phyloP scores from a whole-genome alignment of 306 rosid species.

The Medicago ruthenica region DNA sequence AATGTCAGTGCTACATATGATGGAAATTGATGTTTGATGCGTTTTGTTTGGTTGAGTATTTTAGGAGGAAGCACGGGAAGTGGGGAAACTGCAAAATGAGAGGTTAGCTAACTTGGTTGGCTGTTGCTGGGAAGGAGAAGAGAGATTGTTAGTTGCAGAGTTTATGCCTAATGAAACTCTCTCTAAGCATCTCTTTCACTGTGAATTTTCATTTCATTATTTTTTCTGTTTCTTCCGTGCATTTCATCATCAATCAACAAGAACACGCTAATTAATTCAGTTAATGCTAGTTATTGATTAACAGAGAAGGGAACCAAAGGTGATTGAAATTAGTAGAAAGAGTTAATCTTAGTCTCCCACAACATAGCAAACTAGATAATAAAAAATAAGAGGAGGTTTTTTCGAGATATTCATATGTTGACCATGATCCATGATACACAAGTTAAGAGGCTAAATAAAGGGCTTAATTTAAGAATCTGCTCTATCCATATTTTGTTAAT shows the following conservation, averaged over 20 bases:
- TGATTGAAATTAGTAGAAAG: too few species aligned
- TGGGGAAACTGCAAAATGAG: not conserved
- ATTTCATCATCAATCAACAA: not conserved
- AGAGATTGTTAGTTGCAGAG: not conserved
- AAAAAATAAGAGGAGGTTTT: too few species aligned
- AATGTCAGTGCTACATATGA: not conserved
- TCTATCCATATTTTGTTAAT: too few species aligned
- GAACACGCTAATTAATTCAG: too few species aligned
- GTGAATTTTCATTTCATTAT: not conserved
- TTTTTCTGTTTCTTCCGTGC: not conserved
- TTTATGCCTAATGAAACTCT: not conserved
- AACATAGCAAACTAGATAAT: too few species aligned
- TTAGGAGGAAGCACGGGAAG: not conserved
- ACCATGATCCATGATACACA: not conserved
- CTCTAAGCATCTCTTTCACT: not conserved
- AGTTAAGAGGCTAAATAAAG: not conserved
- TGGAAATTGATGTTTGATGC: not conserved
- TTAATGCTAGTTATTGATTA: not conserved
- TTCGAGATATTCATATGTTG: too few species aligned
- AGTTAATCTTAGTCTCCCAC: too few species aligned
- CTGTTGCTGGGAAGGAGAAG: not conserved
- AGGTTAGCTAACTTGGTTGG: not conserved
- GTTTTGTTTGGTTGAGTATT: not conserved
- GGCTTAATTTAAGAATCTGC: too few species aligned
- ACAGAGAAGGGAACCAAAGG: too few species aligned